These are phyloP conservation scores for Suillus paluster DNA, from an alignment of 768 basidiomycete species.

Conservation along the genomic window DNA sequence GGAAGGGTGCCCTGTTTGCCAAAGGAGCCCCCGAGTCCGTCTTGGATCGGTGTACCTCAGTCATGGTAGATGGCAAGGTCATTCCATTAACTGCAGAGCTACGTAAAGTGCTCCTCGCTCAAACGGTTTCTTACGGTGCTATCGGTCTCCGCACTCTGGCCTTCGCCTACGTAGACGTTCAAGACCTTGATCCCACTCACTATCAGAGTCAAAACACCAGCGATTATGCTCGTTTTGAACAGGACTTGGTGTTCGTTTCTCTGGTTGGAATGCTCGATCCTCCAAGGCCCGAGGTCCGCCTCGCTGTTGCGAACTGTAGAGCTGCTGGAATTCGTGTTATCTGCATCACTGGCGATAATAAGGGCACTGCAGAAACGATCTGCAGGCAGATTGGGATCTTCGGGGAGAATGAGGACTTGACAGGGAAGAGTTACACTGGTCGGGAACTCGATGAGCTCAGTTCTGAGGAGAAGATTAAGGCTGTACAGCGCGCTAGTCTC, in stretches of 20 bases:
- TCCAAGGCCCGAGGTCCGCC: constrained; percentile 89
- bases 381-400: constrained; percentile 97
- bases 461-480: constrained; percentile 80
- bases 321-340: constrained; percentile 95
- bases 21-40: constrained; percentile 98
- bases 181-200: constrained; percentile 76
- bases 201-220: constrained; percentile 79
- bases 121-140: constrained; percentile 74
- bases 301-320: constrained; percentile 86
- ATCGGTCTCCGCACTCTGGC: constrained; percentile 91
- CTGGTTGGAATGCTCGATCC: constrained; percentile 98
- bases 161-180: constrained; percentile 81
- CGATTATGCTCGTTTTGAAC: constrained; percentile 91
- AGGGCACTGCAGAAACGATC: constrained; percentile 96
- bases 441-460: constrained; percentile 84
- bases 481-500: constrained; percentile 86
- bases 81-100: constrained; percentile 69
- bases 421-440: constrained; percentile 96
- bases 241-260: constrained; percentile 90
- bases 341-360: constrained; percentile 98
- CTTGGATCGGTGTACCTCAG: constrained; percentile 83
- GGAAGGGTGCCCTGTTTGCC: constrained; percentile 80
- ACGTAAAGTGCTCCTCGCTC: constrained; percentile 61
- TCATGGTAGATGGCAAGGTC: constrained; percentile 64
- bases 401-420: constrained; percentile 80